A percentile compares a stretch with the other conserved stretches of the same genome.
Evolutionary conservation across 176 grass and related monocot genomes (phyloP).

Genomic region (Cocos nucifera): DNA sequence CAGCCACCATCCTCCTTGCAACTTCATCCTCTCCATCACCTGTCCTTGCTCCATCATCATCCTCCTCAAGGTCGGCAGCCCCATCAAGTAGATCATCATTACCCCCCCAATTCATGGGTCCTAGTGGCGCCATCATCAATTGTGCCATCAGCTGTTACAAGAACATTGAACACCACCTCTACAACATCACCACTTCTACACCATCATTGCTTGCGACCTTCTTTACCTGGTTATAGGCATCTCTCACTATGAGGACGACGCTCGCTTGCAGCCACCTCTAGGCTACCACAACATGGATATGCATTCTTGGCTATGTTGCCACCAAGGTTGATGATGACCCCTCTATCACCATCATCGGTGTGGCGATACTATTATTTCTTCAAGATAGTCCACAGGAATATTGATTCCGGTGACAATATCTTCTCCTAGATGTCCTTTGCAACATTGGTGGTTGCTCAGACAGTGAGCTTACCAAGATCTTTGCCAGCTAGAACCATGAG

Average conservation of each 20-base stretch:
- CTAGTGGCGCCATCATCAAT: constrained; percentile 74
- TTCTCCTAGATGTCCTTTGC: constrained; percentile 66
- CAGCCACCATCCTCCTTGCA: constrained; percentile 54
- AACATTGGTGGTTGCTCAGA: constrained; percentile 40
- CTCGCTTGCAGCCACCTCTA: constrained; percentile 49
- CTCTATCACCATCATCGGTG: constrained; percentile 61
- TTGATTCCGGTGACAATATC: constrained; percentile 88
- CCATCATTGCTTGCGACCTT: constrained; percentile 20
- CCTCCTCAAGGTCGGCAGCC: constrained; percentile 67
- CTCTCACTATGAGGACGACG: constrained; percentile 73
- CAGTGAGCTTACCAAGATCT: constrained; percentile 49
- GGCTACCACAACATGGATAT: constrained; percentile 62
- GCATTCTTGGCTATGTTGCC: constrained; percentile 51
- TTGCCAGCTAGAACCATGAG: constrained; percentile 63
- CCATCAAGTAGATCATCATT: constrained; percentile 69
- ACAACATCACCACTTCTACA: constrained; percentile 16
- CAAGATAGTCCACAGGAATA: constrained; percentile 91
- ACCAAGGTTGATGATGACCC: constrained; percentile 82
- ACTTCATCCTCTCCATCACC: constrained; percentile 66
- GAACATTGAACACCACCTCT: constrained; percentile 72
- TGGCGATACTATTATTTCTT: constrained; percentile 50
- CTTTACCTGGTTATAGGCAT: constrained; percentile 95
- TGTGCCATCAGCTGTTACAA: constrained; percentile 93
- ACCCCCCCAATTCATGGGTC: constrained; percentile 51
- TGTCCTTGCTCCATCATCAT: constrained; percentile 65